These are phyloP conservation scores for Diophrys sp. DNA, from an alignment of 73 alveolate genomes.

Conservation along the genomic window DNA sequence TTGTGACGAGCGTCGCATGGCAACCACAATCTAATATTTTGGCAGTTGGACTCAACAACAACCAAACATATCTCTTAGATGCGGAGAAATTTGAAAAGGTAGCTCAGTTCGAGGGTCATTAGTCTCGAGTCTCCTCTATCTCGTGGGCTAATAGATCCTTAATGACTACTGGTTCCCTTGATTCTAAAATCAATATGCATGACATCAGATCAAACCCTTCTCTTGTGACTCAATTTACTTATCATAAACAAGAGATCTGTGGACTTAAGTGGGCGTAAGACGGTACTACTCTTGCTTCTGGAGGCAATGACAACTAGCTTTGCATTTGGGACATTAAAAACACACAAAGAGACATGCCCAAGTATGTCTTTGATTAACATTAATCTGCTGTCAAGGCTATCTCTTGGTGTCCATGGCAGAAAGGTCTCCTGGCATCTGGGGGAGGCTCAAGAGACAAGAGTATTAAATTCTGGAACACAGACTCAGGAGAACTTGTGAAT, in stretches of 20 bases:
- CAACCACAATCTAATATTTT: constrained; percentile 71
- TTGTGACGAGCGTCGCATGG: constrained; percentile 90
- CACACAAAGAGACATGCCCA: constrained; percentile 56
- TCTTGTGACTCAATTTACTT: constrained; percentile 57
- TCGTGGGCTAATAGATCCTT: constrained; percentile 93
- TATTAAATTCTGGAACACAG: constrained; percentile 93
- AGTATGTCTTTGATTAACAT: constrained; percentile 75
- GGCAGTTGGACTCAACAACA: constrained; percentile 67
- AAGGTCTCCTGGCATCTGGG: constrained; percentile 88
- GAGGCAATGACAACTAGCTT: constrained; percentile 93
- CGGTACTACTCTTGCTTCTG: constrained; percentile 85
- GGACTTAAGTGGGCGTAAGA: constrained; percentile 89
- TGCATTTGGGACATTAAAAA: constrained; percentile 74
- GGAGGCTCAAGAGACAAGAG: constrained; percentile 98
- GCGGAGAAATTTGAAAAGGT: constrained; percentile 62
- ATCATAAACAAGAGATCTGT: constrained; percentile 92
- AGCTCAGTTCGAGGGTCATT: constrained; percentile 85
- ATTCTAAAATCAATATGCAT: constrained; percentile 73
- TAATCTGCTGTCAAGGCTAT: constrained; percentile 97
- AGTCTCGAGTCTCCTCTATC: constrained; percentile 94
- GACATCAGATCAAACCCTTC: constrained; percentile 82
- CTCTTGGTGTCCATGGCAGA: constrained; percentile 96
- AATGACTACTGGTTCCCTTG: constrained; percentile 82
- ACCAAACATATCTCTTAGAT: constrained; percentile 90
- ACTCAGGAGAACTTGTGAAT: constrained; percentile 66